These are phyloP conservation scores for Aspergillus fumigatiaffinis DNA, from an alignment of 2,329 filamentous ascomycete species.

Conservation along the genomic window DNA sequence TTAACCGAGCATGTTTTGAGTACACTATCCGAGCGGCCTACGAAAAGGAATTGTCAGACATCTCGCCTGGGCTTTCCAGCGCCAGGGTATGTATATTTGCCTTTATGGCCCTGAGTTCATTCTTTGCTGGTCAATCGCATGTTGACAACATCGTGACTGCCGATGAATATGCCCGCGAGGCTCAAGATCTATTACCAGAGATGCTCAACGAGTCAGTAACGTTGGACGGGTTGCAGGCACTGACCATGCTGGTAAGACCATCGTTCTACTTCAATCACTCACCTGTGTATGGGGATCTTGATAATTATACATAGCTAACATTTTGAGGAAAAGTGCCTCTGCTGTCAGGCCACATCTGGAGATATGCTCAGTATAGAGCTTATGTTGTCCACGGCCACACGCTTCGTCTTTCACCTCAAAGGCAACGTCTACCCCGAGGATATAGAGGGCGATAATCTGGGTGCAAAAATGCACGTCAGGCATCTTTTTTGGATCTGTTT, in stretches of 20 bases:
- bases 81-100: constrained; percentile 9
- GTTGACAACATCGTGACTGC: not conserved
- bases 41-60: not conserved
- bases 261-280: not conserved
- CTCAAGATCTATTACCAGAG: not conserved
- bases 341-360: constrained; percentile 1
- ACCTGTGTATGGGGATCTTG: not conserved
- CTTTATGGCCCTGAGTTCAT: constrained; percentile 4
- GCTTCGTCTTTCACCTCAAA: constrained; percentile 10
- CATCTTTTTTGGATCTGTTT: constrained; percentile 11
- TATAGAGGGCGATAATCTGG: not conserved
- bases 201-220: constrained; percentile 1
- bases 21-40: constrained; percentile 7
- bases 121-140: not conserved
- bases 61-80: not conserved
- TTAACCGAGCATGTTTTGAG: constrained; percentile 4
- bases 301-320: not conserved
- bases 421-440: constrained; percentile 2
- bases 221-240: constrained; percentile 8
- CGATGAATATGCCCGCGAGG: not conserved
- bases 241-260: constrained; percentile 8
- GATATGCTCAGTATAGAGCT: constrained; percentile 1
- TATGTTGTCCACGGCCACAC: not conserved
- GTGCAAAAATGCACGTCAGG: constrained; percentile 1
- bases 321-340: not conserved